Percentiles rank a stretch among this genome's conserved stretches.
phyloP scores from a whole-genome alignment of 805 yeast species.

The Jamesozyma piceae region DNA sequence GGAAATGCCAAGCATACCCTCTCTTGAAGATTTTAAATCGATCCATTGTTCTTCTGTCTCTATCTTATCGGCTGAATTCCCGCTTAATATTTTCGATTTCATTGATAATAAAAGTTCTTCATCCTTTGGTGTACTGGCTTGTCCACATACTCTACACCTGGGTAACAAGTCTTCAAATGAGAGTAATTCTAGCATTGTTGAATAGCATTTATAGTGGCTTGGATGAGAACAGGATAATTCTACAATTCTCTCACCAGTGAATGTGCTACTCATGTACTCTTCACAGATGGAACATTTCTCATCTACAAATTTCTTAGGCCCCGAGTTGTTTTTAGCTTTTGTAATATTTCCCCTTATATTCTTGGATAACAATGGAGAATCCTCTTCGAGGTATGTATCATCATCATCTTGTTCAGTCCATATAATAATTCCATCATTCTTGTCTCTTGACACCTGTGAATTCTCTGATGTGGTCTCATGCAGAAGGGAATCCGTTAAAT shows the following conservation, averaged over 20 bases:
- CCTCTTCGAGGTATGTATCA: slow-evolving; percentile 16
- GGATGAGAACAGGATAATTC: slow-evolving; percentile 37
- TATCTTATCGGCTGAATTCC: neutral
- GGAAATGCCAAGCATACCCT: neutral
- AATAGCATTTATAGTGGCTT: slow-evolving; percentile 38
- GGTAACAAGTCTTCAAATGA: slow-evolving; percentile 15
- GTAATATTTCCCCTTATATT: slow-evolving; percentile 7
- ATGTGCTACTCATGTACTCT: slow-evolving; percentile 33
- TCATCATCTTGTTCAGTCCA: slow-evolving; percentile 6
- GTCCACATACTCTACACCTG: slow-evolving; percentile 22
- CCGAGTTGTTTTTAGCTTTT: slow-evolving; percentile 4
- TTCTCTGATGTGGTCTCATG: neutral
- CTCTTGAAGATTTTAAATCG: slow-evolving; percentile 10
- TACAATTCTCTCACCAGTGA: slow-evolving; percentile 36
- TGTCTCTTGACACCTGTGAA: neutral
- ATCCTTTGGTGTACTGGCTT: slow-evolving; percentile 20
- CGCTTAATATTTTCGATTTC: slow-evolving; percentile 12
- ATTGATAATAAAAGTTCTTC: slow-evolving; percentile 24
- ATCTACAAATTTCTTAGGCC: slow-evolving; percentile 21
- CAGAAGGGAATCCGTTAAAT: slow-evolving; percentile 5
- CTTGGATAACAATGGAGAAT: slow-evolving; percentile 15
- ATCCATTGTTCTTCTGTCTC: slow-evolving; percentile 15
- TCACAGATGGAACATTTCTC: slow-evolving; percentile 37
- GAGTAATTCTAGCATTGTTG: slow-evolving; percentile 22
- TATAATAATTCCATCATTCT: slow-evolving; percentile 3